Evolutionary conservation across 352 stramenopile species (phyloP), one percentile per base, ranked within the genome.

Genomic region (Phytophthora chlamydospora): DNA sequence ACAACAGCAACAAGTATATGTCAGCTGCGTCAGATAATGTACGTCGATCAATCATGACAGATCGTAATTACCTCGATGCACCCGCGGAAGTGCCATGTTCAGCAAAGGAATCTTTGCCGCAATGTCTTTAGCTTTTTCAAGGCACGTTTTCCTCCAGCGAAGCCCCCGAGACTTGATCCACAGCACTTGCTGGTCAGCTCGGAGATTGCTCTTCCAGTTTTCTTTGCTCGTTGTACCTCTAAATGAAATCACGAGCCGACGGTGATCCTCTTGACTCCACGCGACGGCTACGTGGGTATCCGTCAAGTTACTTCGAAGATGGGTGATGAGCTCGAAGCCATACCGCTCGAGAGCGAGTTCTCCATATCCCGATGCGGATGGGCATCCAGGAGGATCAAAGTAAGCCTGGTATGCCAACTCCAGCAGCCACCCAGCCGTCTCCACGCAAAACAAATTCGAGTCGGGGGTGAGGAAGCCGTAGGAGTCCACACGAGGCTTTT

Each of bases 191-290:
- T 95, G 83, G 47, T 93, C 78, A 11, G 89, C 91, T 17, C 87
- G 83, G 4, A 96, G 60, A 56, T 96, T 96, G 58, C 85, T 94
- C 58, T 86, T 94, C 88, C 88, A 96, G 64, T 96, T 93, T 46
- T 85, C 80, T 33, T 90, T 88, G 64, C 87, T 94, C 2, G 88
- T 91, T 24, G 88, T 95, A 4, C 88, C 88, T 41, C 88, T 81
- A 46, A 96, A 96, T 9, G 88, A 85, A 48, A 96, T 78, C 12
- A 96, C 87, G 7, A 96, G 73, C 10, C 87, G 85, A 27, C 83
- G 80, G 14, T 85, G 80, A 16, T 80, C 71, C 1, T 64, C 66
- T 64, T 71, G 71, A 56, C 68, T 80, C 40, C 67, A 80, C 21
- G 73, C 88, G 52, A 78, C 85, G 48, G 71, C 76, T 39, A 72